Base-by-base conservation (phyloP, 2,329 filamentous ascomycete species). In the Zasmidium cellare region DNA sequence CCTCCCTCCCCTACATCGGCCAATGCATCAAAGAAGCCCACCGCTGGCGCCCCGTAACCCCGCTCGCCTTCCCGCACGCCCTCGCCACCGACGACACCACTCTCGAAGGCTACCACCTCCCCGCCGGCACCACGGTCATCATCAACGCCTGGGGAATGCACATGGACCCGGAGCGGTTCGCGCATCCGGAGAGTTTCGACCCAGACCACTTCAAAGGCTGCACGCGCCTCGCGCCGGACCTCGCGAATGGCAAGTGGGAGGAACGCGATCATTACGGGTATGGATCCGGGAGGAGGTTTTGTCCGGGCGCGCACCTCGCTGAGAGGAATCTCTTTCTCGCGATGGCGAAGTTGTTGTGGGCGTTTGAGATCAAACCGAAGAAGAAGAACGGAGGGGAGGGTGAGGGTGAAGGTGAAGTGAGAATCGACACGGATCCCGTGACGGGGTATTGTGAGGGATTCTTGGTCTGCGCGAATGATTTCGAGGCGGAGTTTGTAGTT, bases 261-360 rank as follows among this genome's bases (percentile, higher is more conserved):
- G 69, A 70, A 12, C 70, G 77, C 38, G 76, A 79, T 60, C 79
- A 82, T 51, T 82, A 79, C 64, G 70, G 70, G 1, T 83, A 82
- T 61, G 80, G 80, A 0, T 76, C 74, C 9, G 81, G 80, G 0
- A 72, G 81, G 6, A 73, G 80, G 6, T 74, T 78, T 25, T 83
- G 80, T 59, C 74, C 76, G 1, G 80, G 81, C 0, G 77, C 82
- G 61, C 81, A 85, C 52, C 75, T 85, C 0, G 69, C 66, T 0
- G 77, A 81, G 45, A 77, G 80, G 0, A 83, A 77, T 0, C 72
- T 85, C 45, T 77, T 71, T 61, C 64, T 72, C 20, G 71, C 70
- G 7, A 59, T 74, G 25, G 65, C 68, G 18, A 69, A 70, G 46
- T 23, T 76, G 20, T 65, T 87, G 0, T 87, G 83, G 84, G 82